A percentile compares a stretch with the other conserved stretches of the same genome.
Conservation (phyloP, 805 yeast species). For the Yarrowia osloensis region DNA sequence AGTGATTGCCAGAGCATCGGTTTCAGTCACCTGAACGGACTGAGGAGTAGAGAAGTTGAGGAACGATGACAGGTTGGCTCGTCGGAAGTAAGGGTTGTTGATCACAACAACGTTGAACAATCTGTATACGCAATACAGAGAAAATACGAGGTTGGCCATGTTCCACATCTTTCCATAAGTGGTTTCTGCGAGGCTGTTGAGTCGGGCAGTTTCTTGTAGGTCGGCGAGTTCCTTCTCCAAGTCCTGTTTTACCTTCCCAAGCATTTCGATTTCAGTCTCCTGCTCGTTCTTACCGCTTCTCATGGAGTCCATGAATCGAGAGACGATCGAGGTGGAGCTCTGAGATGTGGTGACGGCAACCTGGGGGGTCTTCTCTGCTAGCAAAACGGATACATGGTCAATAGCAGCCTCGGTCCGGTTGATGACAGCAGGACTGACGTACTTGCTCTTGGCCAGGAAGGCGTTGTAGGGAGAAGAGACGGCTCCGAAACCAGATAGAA, state of each 20-base stretch:
- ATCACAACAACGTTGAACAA: slow-evolving; percentile 41
- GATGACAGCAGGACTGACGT: slow-evolving; percentile 39
- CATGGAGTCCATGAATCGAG: slow-evolving; percentile 24
- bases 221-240: slow-evolving; percentile 41
- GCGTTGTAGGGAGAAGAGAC: slow-evolving; percentile 46
- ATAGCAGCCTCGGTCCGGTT: slow-evolving; percentile 36
- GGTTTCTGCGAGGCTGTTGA: slow-evolving; percentile 40
- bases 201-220: slow-evolving; percentile 36
- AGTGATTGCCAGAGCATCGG: slow-evolving; percentile 39
- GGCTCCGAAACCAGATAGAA: slow-evolving; percentile 46
- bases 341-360: slow-evolving; percentile 14
- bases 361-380: slow-evolving; percentile 35
- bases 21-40: slow-evolving; percentile 2
- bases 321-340: slow-evolving; percentile 1
- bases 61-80: slow-evolving; percentile 13
- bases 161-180: slow-evolving; percentile 40
- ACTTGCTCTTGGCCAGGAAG: slow-evolving; percentile 20
- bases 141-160: slow-evolving; percentile 41
- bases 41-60: not conserved
- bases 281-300: slow-evolving; percentile 31
- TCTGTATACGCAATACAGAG: slow-evolving; percentile 48
- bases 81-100: slow-evolving; percentile 38
- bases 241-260: slow-evolving; percentile 41
- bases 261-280: slow-evolving; percentile 43
- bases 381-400: slow-evolving; percentile 40